Evolutionary conservation across 495 filamentous ascomycete species (phyloP), one percentile per base, ranked within the genome.

Genomic region (Thozetella sp.): DNA sequence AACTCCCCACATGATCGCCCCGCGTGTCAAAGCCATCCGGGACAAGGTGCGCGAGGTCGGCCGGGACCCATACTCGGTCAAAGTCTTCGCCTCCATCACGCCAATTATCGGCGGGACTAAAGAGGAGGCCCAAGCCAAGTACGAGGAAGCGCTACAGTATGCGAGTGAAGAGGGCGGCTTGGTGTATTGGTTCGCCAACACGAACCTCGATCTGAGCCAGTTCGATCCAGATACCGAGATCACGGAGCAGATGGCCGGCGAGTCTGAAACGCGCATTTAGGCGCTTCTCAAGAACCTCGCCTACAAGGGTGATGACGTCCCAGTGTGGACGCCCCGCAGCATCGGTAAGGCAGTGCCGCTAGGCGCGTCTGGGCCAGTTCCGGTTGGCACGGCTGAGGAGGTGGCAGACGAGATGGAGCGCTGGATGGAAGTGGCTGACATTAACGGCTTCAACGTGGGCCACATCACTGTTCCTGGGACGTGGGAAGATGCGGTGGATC

Each of bases 381-480:
- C 61, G 24, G 65, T 72, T 2, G 69, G 69, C n/a, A 64, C 62
- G 1, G 54, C 69, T 1, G 59, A 58, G 40, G 60, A 55, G 58
- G 64, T 72, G 1, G 67, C 69, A 25, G 69, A 72, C 48, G 43
- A 60, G 1, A 56, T 72, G 53, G 58, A 72, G 56, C 51, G 54
- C 10, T 72, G 69, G 69, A 43, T 61, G 1, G 59, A 67, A 27
- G 56, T 57, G 25, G 69, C 59, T 0, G 69, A 65, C 52, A 54
- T 74, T 2, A 69, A 74, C 56, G 71, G 71, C 6, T 74, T 72
- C 63, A 74, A 74, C 55, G 51, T 72, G 45, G 59, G 53, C 55
- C 62, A 72, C 25, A 63, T 65, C 2, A 64, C 62, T 0, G 69
- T 69, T 22, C 72, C 70, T n/a, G 70, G 66, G 15, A 69, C 64